Percentiles rank a stretch among this genome's conserved stretches.
Evolutionary conservation across 805 yeast genomes (phyloP).

Genomic region (Zygoascus biomembranicola): DNA sequence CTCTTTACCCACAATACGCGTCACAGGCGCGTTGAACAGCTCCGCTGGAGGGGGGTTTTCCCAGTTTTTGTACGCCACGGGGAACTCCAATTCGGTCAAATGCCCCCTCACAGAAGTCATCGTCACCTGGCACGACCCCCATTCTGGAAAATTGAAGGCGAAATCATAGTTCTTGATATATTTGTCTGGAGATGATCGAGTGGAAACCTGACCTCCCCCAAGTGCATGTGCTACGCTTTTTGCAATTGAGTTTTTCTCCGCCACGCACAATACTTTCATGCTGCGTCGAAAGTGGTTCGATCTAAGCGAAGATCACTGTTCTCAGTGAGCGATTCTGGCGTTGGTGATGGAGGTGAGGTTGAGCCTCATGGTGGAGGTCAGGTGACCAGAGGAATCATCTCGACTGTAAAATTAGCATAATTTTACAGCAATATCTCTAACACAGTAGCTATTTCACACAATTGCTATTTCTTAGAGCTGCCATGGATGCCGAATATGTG

Average conservation of each 20-base stretch:
- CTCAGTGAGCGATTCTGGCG: not conserved
- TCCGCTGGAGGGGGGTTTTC: conserved; percentile 55
- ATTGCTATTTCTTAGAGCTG: too few relatives aligned
- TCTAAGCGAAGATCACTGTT: not conserved
- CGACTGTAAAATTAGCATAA: too few relatives aligned
- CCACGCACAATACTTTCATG: conserved; percentile 72
- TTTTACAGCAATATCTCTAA: too few relatives aligned
- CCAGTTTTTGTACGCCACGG: conserved; percentile 45
- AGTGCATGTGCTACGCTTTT: conserved; percentile 68
- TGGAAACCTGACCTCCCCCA: conserved; percentile 56
- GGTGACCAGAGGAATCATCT: too few relatives aligned
- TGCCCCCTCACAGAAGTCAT: conserved; percentile 95
- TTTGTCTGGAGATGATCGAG: conserved; percentile 32
- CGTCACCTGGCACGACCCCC: conserved; percentile 67
- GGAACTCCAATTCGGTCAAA: conserved; percentile 56
- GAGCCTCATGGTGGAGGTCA: too few relatives aligned
- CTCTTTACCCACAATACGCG: conserved; percentile 32
- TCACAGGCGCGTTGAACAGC: conserved; percentile 65
- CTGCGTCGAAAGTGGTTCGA: not conserved
- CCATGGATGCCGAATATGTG: too few relatives aligned
- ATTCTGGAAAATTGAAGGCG: conserved; percentile 50
- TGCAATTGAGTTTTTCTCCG: conserved; percentile 94
- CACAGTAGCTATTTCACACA: too few relatives aligned
- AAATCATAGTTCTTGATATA: conserved; percentile 78
- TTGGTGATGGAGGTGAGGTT: not conserved